These are phyloP conservation scores for Backusella luteola DNA, from an alignment of 192 early-diverging fungal genomes.

Conservation along the genomic window DNA sequence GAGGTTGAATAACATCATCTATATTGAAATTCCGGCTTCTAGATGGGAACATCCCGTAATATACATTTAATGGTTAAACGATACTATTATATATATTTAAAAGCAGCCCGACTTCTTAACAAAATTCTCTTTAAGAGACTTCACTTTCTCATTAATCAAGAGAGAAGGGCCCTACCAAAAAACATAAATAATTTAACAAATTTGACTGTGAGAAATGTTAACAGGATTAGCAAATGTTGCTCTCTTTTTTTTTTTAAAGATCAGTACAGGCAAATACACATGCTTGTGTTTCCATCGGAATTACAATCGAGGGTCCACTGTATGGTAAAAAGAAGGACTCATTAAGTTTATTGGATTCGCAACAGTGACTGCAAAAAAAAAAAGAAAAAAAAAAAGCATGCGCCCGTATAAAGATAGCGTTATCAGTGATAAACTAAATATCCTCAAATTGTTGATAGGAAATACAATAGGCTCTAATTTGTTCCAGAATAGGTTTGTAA, in stretches of 20 bases:
- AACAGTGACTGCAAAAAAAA: not conserved
- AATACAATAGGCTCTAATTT: not conserved
- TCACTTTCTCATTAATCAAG: not conserved
- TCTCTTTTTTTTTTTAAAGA: not conserved
- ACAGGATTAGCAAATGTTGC: not conserved
- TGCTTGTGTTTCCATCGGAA: slow-evolving; percentile 6
- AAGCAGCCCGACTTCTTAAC: not conserved
- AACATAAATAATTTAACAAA: not conserved
- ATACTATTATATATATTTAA: not conserved
- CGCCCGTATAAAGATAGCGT: not conserved
- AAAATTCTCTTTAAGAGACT: not conserved
- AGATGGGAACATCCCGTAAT: not conserved
- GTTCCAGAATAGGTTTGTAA: slow-evolving; percentile 6
- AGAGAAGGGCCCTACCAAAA: not conserved
- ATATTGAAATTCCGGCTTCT: not conserved
- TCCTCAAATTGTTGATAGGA: not conserved
- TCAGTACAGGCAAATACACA: not conserved
- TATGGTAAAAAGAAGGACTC: not conserved
- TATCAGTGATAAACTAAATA: slow-evolving; percentile 7
- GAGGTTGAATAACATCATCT: not conserved
- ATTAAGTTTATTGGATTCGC: not conserved
- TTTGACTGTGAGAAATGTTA: slow-evolving; percentile 1
- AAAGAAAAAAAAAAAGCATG: not conserved
- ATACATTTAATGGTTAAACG: not conserved
- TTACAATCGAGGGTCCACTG: not conserved